Conservation (phyloP, 2,329 filamentous ascomycete species). For the Colletotrichum liriopes region DNA sequence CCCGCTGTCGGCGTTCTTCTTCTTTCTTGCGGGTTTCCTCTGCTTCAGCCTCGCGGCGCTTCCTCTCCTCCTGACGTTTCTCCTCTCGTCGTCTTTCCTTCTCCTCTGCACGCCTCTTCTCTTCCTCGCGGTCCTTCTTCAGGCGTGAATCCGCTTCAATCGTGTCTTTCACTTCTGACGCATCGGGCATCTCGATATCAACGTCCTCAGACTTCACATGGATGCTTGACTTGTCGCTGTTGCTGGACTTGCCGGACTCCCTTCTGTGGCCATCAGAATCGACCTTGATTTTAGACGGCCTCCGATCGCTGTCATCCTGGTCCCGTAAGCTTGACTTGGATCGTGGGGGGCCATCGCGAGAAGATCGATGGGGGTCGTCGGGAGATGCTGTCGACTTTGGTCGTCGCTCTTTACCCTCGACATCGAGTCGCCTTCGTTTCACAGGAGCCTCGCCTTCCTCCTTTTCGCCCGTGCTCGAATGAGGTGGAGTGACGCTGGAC, state of each 20-base stretch:
- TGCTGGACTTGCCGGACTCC: constrained; percentile 58
- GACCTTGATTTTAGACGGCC: constrained; percentile 52
- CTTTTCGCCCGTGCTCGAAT: constrained; percentile 66
- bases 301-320: constrained; percentile 58
- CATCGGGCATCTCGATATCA: constrained; percentile 71
- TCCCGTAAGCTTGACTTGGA: constrained; percentile 54
- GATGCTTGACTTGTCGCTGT: constrained; percentile 65
- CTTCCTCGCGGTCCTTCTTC: constrained; percentile 56
- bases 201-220: constrained; percentile 71
- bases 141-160: constrained; percentile 50
- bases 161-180: constrained; percentile 50
- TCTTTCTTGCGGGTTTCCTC: constrained; percentile 52
- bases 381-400: constrained; percentile 60
- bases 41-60: constrained; percentile 53
- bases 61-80: constrained; percentile 44
- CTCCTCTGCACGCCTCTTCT: constrained; percentile 52
- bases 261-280: constrained; percentile 58
- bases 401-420: constrained; percentile 66
- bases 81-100: constrained; percentile 45
- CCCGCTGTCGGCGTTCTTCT: constrained; percentile 40
- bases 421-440: constrained; percentile 72
- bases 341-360: constrained; percentile 40
- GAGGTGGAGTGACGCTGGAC: constrained; percentile 72
- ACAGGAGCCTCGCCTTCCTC: constrained; percentile 66
- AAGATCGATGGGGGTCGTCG: constrained; percentile 58